Evolutionary conservation across 2,329 filamentous ascomycete genomes (phyloP).

Genomic region (Aciculosporium take): DNA sequence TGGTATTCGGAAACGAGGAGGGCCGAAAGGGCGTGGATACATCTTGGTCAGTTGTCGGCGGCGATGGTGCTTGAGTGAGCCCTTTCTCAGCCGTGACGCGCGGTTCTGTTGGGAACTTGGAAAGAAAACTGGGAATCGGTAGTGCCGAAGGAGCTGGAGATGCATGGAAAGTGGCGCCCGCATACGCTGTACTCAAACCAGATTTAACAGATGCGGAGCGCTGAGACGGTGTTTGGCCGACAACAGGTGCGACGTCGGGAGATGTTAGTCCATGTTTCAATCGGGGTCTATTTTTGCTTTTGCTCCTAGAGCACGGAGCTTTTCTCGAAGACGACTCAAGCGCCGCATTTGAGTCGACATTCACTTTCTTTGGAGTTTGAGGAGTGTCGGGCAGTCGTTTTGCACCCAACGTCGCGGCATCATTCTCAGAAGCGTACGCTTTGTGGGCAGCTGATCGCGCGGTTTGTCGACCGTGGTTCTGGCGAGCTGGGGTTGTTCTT

Average conservation of each 20-base stretch:
- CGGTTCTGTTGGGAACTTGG: conserved; percentile 59
- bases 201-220: conserved; percentile 31
- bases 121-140: conserved; percentile 76
- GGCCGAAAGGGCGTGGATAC: conserved; percentile 31
- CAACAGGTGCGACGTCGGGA: conserved; percentile 26
- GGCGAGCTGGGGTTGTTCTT: conserved; percentile 20
- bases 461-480: conserved; percentile 26
- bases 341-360: conserved; percentile 21
- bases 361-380: conserved; percentile 33
- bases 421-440: conserved; percentile 46
- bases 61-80: conserved; percentile 28
- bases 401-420: conserved; percentile 21
- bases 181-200: conserved; percentile 51
- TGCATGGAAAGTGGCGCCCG: conserved; percentile 86
- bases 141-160: conserved; percentile 84
- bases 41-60: conserved; percentile 37
- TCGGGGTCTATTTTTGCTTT: conserved; percentile 15
- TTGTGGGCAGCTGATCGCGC: conserved; percentile 30
- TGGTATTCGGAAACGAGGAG: conserved; percentile 17
- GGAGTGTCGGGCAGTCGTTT: conserved; percentile 21
- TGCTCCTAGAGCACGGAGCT: conserved; percentile 17
- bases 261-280: conserved; percentile 19
- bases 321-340: conserved; percentile 12
- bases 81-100: conserved; percentile 25
- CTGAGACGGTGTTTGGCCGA: conserved; percentile 27